Base-by-base conservation (phyloP, 2,329 filamentous ascomycete species). In the Trichoderma cornu-damae region DNA sequence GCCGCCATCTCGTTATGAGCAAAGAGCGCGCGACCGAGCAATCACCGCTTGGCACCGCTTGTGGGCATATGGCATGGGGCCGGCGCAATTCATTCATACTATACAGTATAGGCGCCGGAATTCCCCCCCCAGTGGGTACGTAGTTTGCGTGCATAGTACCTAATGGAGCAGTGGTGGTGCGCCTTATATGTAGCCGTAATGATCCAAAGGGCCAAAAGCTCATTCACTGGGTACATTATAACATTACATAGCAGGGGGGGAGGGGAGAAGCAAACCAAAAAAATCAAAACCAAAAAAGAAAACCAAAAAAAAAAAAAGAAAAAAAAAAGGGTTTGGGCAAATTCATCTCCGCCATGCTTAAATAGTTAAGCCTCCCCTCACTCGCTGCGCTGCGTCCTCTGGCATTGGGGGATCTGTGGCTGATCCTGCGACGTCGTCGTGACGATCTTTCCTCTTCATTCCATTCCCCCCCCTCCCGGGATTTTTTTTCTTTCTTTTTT, bases 401-500 rank as follows among this genome's bases (percentile, higher is more conserved):
- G 24, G 50, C 34, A 20, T 37, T n/a, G 46, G 34, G 46, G 32
- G 34, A 50, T 50, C 32, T 38, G 50, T 53, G 40, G 40, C 35
- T 28, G 40, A 51, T 16, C 14, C 34, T 46, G 37, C 56, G 40
- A 58, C 56, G 56, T 58, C 56, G 56, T 53, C 9, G 56, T 58
- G 56, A 58, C 56, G 56, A 58, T 58, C 56, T 58, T 48, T 42
- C n/a, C 56, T 42, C 32, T 46, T 30, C 18, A 12, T 40, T n/a
- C 22, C 30, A 53, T 40, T n/a, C n/a, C n/a, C n/a, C n/a, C n/a
- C n/a, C n/a, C 48, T 57, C 56, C 56, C 18, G 56, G 51, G n/a
- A n/a, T n/a, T n/a, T n/a, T n/a, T n/a, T n/a, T n/a, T n/a, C n/a
- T n/a, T n/a, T n/a, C n/a, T n/a, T n/a, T n/a, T n/a, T n/a, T n/a